Conservation (phyloP, 495 filamentous ascomycete genomes). For the Hyphodiscus hymeniophilus region DNA sequence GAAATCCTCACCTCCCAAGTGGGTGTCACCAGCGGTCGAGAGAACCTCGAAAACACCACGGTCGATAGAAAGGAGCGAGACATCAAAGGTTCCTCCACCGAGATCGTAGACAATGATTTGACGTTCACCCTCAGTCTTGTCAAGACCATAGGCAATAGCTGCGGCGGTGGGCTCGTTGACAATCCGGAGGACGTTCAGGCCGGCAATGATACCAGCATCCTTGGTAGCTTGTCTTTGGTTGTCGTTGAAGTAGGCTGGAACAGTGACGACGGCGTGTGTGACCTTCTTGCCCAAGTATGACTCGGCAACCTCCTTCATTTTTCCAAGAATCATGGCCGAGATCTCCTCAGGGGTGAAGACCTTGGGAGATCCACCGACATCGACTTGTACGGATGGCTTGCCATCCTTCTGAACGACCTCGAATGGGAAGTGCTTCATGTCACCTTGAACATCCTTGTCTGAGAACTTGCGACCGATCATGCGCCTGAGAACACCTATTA, state of each 20-base stretch:
- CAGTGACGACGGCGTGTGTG: slow-evolving; percentile 93
- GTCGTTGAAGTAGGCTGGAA: slow-evolving; percentile 99
- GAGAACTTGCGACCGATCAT: slow-evolving; percentile 84
- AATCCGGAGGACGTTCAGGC: slow-evolving; percentile 93
- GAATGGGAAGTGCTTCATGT: slow-evolving; percentile 89
- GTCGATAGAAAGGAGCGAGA: slow-evolving; percentile 94
- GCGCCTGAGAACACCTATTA: slow-evolving; percentile 45
- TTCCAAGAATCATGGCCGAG: slow-evolving; percentile 78
- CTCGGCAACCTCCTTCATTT: slow-evolving; percentile 98
- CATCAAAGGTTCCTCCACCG: slow-evolving; percentile 99
- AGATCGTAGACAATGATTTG: slow-evolving; percentile 97
- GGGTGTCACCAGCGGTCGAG: slow-evolving; percentile 97
- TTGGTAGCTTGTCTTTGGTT: slow-evolving; percentile 97
- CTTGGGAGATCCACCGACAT: slow-evolving; percentile 65
- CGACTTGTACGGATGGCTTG: slow-evolving; percentile 72
- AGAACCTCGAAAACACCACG: slow-evolving; percentile 96
- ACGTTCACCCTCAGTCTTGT: slow-evolving; percentile 77
- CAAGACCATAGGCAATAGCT: slow-evolving; percentile 81
- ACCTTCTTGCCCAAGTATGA: slow-evolving; percentile 90
- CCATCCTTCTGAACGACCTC: slow-evolving; percentile 74
- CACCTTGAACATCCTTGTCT: slow-evolving; percentile 77
- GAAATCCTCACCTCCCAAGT: slow-evolving; percentile 99
- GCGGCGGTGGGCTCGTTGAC: slow-evolving; percentile 93
- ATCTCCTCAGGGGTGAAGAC: slow-evolving; percentile 81
- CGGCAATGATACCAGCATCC: slow-evolving; percentile 90